These are phyloP conservation scores for Meira nashicola DNA, from an alignment of 1,284 basidiomycete genomes.

Conservation along the genomic window DNA sequence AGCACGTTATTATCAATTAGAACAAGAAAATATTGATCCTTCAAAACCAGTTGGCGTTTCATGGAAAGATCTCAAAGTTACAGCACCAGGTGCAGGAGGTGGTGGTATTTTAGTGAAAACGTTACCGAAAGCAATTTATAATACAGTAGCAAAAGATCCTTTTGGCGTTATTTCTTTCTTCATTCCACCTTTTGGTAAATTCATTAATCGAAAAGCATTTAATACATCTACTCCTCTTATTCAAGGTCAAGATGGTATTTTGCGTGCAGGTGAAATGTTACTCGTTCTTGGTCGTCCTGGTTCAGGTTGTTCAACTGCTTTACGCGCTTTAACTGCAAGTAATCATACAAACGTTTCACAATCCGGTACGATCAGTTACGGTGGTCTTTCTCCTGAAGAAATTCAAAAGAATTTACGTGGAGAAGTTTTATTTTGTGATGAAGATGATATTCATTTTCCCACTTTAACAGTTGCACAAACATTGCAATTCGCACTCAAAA, in stretches of 20 bases:
- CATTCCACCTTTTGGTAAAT: constrained; percentile 15
- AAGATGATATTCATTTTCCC: constrained; percentile 41
- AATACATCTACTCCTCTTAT: constrained; percentile 19
- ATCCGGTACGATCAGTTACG: constrained; percentile 36
- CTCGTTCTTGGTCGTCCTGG: constrained; percentile 47
- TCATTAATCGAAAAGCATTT: neutral
- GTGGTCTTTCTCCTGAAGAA: constrained; percentile 25
- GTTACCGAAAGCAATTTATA: constrained; percentile 32
- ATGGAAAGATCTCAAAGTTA: constrained; percentile 34
- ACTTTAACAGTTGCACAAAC: constrained; percentile 43
- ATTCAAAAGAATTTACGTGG: constrained; percentile 32
- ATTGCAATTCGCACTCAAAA: constrained; percentile 31
- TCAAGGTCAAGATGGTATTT: constrained; percentile 26
- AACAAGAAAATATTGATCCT: constrained; percentile 25
- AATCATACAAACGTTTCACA: constrained; percentile 24
- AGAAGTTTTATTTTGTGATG: constrained; percentile 29
- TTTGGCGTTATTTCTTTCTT: constrained; percentile 28
- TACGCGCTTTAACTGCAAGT: constrained; percentile 33
- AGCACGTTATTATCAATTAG: constrained; percentile 23
- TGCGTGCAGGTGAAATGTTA: constrained; percentile 44
- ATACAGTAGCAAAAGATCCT: constrained; percentile 36
- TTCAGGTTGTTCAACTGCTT: constrained; percentile 31
- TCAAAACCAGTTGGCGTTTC: constrained; percentile 40
- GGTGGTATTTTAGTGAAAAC: constrained; percentile 42
- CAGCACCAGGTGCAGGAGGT: constrained; percentile 26